A percentile compares a stretch with the other conserved stretches of the same genome.
Evolutionary conservation across 2,329 filamentous ascomycete species (phyloP).

Genomic region (Chaetomium strumarium): DNA sequence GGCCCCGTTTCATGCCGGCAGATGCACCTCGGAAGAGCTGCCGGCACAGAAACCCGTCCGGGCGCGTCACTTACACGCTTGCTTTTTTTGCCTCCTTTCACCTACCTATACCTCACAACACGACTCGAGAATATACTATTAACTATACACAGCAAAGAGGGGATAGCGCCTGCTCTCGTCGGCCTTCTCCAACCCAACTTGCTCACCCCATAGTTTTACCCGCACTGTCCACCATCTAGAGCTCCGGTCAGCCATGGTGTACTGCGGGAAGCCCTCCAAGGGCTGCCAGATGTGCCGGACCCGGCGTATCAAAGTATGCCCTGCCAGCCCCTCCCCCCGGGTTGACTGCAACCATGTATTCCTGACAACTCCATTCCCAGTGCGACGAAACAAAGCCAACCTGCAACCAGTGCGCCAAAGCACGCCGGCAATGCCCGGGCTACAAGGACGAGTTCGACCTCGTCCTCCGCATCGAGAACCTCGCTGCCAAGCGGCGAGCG

Average conservation of each 20-base stretch:
- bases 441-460: slow-evolving; percentile 68
- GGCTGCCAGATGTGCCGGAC: slow-evolving; percentile 72
- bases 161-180: not conserved
- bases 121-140: not conserved
- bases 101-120: not conserved
- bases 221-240: not conserved
- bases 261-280: slow-evolving; percentile 59
- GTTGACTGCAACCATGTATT: not conserved
- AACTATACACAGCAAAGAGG: not conserved
- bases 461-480: slow-evolving; percentile 67
- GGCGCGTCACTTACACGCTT: not conserved
- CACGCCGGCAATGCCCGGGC: slow-evolving; percentile 57
- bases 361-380: slow-evolving; percentile 33
- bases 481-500: slow-evolving; percentile 58
- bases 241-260: slow-evolving; percentile 46
- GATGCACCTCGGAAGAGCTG: not conserved
- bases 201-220: slow-evolving; percentile 10
- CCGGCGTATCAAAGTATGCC: slow-evolving; percentile 65
- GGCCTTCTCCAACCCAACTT: not conserved
- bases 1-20: slow-evolving; percentile 17
- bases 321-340: not conserved
- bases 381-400: slow-evolving; percentile 63
- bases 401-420: slow-evolving; percentile 60
- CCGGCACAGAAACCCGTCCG: not conserved
- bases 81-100: not conserved